phyloP scores from a whole-genome alignment of 1,139 yeast species.

The Geotrichum carabidarum region DNA sequence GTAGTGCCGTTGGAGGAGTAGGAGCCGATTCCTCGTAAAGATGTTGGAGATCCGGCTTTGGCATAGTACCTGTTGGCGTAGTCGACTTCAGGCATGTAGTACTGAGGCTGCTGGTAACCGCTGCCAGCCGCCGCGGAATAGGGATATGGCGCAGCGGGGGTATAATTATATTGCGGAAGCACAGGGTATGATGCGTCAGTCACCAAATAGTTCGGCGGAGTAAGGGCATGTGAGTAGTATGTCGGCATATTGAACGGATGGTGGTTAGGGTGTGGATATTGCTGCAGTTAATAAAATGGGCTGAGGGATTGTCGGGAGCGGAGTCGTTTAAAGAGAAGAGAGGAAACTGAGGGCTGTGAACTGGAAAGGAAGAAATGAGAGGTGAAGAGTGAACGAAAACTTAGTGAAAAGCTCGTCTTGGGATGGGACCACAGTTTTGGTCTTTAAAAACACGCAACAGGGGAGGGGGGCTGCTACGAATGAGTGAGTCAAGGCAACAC shows the following conservation, averaged over 20 bases:
- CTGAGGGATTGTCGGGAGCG: not conserved
- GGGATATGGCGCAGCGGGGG: slow-evolving; percentile 5
- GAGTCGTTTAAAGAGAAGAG: not conserved
- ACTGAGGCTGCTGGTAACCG: slow-evolving; percentile 17
- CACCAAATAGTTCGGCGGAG: slow-evolving; percentile 26
- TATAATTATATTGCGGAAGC: not conserved
- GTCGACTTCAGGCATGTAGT: slow-evolving; percentile 5
- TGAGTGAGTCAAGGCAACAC: not conserved
- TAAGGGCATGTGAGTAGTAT: slow-evolving; percentile 24
- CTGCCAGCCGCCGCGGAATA: slow-evolving; percentile 5
- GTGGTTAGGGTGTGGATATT: not conserved
- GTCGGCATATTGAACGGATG: not conserved
- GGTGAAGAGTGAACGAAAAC: slow-evolving; percentile 22
- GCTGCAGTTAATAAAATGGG: not conserved
- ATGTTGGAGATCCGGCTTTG: slow-evolving; percentile 9
- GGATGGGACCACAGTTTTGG: not conserved
- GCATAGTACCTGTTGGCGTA: slow-evolving; percentile 7
- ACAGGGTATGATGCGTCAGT: slow-evolving; percentile 8
- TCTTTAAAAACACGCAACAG: not conserved
- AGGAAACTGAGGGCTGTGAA: not conserved
- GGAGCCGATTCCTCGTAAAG: slow-evolving; percentile 18
- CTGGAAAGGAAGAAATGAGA: not conserved
- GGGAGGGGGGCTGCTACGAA: not conserved
- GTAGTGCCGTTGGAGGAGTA: slow-evolving; percentile 29
- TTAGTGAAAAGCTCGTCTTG: slow-evolving; percentile 30